Percentiles rank a stretch among this genome's conserved stretches.
Conservation (phyloP, 768 basidiomycete genomes). For the Cyclocybe aegerita region DNA sequence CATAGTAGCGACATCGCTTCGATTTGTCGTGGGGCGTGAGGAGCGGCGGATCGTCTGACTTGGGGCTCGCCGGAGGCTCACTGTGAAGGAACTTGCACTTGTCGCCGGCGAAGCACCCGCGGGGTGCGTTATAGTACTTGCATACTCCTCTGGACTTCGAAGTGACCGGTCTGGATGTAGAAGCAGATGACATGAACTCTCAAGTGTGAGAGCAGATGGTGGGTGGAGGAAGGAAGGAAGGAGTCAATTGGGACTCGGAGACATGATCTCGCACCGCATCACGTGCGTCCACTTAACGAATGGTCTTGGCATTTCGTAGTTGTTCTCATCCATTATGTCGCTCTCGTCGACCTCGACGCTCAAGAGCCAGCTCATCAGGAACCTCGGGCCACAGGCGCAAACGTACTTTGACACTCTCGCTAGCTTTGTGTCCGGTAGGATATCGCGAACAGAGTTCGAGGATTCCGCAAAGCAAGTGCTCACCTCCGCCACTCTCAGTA, state of each 20-base stretch:
- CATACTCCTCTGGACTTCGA: slow-evolving; percentile 74
- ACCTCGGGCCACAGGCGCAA: slow-evolving; percentile 59
- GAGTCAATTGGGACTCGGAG: slow-evolving; percentile 1
- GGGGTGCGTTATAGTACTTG: slow-evolving; percentile 57
- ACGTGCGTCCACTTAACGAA: slow-evolving; percentile 1
- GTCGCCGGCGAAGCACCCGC: slow-evolving; percentile 71
- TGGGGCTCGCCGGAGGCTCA: slow-evolving; percentile 27
- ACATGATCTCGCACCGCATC: neutral
- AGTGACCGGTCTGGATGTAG: slow-evolving; percentile 52
- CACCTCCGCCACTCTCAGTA: slow-evolving; percentile 53
- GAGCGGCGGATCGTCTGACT: slow-evolving; percentile 27
- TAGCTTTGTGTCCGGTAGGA: slow-evolving; percentile 63
- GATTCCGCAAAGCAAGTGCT: slow-evolving; percentile 63
- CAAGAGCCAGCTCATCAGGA: slow-evolving; percentile 62
- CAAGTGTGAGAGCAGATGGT: neutral
- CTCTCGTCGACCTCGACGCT: slow-evolving; percentile 73
- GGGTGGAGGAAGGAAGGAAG: slow-evolving; percentile 7
- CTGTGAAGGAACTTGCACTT: slow-evolving; percentile 80
- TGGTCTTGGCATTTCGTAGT: neutral
- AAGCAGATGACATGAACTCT: slow-evolving; percentile 8
- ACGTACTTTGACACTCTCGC: slow-evolving; percentile 65
- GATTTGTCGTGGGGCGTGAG: slow-evolving; percentile 70
- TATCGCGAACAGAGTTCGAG: slow-evolving; percentile 77
- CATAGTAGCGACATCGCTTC: slow-evolving; percentile 69
- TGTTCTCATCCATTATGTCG: slow-evolving; percentile 48